Evolutionary conservation across 2,329 filamentous ascomycete genomes (phyloP).

Genomic region (Ophiostoma perfectum): DNA sequence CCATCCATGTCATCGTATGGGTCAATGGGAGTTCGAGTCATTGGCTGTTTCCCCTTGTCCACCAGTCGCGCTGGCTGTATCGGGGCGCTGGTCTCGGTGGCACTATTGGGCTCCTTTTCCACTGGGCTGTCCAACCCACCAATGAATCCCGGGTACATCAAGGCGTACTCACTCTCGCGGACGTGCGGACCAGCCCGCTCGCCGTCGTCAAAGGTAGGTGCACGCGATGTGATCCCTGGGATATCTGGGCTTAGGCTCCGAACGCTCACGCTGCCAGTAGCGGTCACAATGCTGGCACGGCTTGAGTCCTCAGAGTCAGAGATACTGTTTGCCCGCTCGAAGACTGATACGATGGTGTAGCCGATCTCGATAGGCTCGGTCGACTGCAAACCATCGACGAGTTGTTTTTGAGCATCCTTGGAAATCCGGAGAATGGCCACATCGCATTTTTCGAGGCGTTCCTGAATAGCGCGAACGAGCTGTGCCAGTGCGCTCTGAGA

Average conservation of each 20-base stretch:
- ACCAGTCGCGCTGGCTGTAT: neutral
- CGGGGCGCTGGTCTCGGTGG: neutral
- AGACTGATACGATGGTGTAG: constrained; percentile 39
- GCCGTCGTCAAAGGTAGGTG: neutral
- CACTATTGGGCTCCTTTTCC: neutral
- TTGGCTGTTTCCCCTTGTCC: neutral
- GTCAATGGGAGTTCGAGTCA: neutral
- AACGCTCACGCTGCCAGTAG: neutral
- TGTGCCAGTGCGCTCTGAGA: constrained; percentile 27
- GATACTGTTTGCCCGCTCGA: constrained; percentile 45
- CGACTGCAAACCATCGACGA: constrained; percentile 28
- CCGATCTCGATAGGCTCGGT: neutral
- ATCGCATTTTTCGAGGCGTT: constrained; percentile 37
- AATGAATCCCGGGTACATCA: neutral
- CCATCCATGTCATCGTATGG: neutral
- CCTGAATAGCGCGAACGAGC: constrained; percentile 35
- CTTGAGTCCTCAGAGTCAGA: constrained; percentile 44
- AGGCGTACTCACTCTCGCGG: neutral
- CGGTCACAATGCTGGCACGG: neutral
- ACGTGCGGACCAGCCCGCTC: neutral
- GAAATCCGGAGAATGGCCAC: constrained; percentile 36
- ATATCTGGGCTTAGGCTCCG: neutral
- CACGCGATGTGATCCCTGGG: neutral
- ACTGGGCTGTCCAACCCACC: neutral
- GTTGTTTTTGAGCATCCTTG: constrained; percentile 34